Conservation (phyloP, 768 basidiomycete species). For the Kwoniella sp. region DNA sequence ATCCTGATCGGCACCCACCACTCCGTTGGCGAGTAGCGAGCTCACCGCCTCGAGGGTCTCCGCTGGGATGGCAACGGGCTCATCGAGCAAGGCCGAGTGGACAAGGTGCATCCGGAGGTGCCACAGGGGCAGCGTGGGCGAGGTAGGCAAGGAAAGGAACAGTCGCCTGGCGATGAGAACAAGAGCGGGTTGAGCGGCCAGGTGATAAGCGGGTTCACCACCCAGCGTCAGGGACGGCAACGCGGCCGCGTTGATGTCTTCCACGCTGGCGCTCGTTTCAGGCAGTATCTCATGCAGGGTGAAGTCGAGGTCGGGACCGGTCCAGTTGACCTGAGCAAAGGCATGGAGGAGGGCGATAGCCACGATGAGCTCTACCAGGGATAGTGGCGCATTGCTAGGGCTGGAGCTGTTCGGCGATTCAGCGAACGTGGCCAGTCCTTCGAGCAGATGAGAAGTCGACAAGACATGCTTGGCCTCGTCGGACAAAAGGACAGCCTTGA, state of each 20-base stretch:
- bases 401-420: neutral
- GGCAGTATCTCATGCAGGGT: slow-evolving; percentile 48
- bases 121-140: slow-evolving; percentile 71
- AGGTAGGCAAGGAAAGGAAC: slow-evolving; percentile 55
- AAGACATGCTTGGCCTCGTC: slow-evolving; percentile 51
- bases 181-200: slow-evolving; percentile 64
- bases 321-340: slow-evolving; percentile 94
- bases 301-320: slow-evolving; percentile 77
- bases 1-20: slow-evolving; percentile 56
- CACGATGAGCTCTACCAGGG: slow-evolving; percentile 54
- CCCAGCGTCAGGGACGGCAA: slow-evolving; percentile 71
- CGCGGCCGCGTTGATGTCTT: slow-evolving; percentile 62
- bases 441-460: slow-evolving; percentile 37
- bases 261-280: slow-evolving; percentile 51
- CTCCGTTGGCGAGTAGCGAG: slow-evolving; percentile 52
- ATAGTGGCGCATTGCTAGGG: slow-evolving; percentile 52
- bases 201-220: slow-evolving; percentile 95
- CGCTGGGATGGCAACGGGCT: slow-evolving; percentile 62
- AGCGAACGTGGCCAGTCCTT: slow-evolving; percentile 46
- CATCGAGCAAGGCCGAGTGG: slow-evolving; percentile 73
- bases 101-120: slow-evolving; percentile 65
- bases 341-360: slow-evolving; percentile 79
- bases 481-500: slow-evolving; percentile 51
- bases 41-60: slow-evolving; percentile 36
- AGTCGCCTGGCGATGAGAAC: slow-evolving; percentile 72